Evolutionary conservation across 1,139 yeast genomes (phyloP), one percentile per base, ranked within the genome.

Genomic region (Hanseniaspora uvarum): DNA sequence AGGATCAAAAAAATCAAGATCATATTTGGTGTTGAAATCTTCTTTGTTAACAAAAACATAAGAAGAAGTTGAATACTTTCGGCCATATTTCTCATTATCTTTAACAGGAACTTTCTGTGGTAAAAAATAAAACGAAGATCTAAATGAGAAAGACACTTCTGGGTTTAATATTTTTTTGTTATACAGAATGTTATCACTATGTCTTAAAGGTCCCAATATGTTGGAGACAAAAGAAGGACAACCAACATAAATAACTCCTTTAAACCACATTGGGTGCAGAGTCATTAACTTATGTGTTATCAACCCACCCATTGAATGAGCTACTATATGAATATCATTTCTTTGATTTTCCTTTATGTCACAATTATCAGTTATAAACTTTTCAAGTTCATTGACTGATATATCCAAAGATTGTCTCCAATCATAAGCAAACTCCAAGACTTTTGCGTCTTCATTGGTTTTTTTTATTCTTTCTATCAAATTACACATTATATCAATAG

Each of bases 251-350:
- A 88, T 66, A 1, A 88, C 62, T 0, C 92, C 89, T 57, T 92
- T 71, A 62, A 88, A 77, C 44, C 86, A 67, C 11, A 75, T 70
- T 0, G 95, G 89, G 55, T 80, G 76, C 47, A 71, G 70, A 56
- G 83, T 85, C 73, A 88, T 71, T 0, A 86, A 85, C 55, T 83
- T 83, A 62, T 86, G 95, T 0, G 95, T 80, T 21, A 88, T 75
- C 23, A 88, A 64, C 0, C 96, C 96, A 52, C 96, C 96, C 96
- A 88, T 87, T 0, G 95, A 86, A 66, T 88, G 96, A 0, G 94
- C 94, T 55, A 88, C 79, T 0, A 88, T 80, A 28, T 82, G 69
- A 0, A 82, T 74, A 4, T 85, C 86, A 58, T 77, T 76, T 33
- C 61, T 58, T 8, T 41, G 39, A 2, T 19, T 38, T 24, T 34